Base-by-base conservation (phyloP, 805 yeast genomes). In the Helenozyma baotianmanensis region DNA sequence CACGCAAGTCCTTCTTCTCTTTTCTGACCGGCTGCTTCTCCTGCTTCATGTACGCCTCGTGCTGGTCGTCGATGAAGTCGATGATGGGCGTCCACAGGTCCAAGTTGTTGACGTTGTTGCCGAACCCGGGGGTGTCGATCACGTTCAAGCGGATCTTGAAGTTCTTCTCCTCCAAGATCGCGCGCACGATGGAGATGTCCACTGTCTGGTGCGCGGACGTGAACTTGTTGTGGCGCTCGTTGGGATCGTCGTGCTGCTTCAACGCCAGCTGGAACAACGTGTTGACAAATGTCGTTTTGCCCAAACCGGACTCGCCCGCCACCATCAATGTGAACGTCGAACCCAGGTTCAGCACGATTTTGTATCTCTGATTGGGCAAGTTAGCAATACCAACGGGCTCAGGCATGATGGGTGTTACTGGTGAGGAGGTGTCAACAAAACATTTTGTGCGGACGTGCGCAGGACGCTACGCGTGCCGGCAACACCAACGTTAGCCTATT, bases 121-220 rank as follows among this genome's bases (percentile, higher is more conserved):
- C 97, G 56, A 87, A 86, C 1, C 96, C 96, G 7, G 96, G 96
- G 2, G 96, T 86, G 60, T 88, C 96, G 49, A 89, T 78, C 36
- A 89, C 72, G 47, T 87, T 87, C 43, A 89, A 74, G 42, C 82
- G 73, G 47, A 85, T 72, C 45, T 70, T 72, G 61, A 89, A 84
- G 54, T 82, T 85, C 59, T 84, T 80, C 55, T 89, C 97, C 55
- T 81, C 92, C 45, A 85, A 70, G 37, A 76, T 72, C n/a, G 92
- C 90, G 49, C 90, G 74, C 29, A 75, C 74, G 35, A 87, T 76
- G 44, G 82, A 89, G 42, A 86, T 79, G 45, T 80, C 89, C 17
- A 83, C 85, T 2, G 94, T 84, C 48, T 78, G 72, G 48, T 71
- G 78, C 10, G 70, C 54, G 19, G 51, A 51, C 39, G 76, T 64